Evolutionary conservation across 768 basidiomycete species (phyloP).

Genomic region (Mycena filopes): DNA sequence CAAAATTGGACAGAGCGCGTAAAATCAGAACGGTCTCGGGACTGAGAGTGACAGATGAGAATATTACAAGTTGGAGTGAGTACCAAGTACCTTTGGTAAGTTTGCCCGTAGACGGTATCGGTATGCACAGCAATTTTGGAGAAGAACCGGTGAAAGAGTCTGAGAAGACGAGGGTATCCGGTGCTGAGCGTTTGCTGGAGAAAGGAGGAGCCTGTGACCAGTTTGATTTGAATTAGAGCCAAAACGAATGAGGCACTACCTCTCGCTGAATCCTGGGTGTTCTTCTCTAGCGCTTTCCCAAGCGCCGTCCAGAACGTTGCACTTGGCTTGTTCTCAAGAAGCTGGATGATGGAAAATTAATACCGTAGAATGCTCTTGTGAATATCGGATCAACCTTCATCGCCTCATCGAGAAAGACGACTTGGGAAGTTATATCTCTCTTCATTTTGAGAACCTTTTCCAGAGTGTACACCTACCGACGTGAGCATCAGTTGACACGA

Average conservation of each 20-base stretch:
- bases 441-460: conserved; percentile 94
- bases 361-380: background rate
- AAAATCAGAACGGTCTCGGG: conserved; percentile 93
- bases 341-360: conserved; percentile 49
- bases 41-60: conserved; percentile 50
- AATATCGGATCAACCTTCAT: conserved; percentile 72
- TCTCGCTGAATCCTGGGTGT: conserved; percentile 83
- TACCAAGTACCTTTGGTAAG: conserved; percentile 78
- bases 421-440: conserved; percentile 80
- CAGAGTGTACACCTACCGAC: conserved; percentile 84
- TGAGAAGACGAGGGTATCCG: conserved; percentile 87
- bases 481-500: background rate
- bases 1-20: conserved; percentile 84
- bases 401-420: conserved; percentile 89
- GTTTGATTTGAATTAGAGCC: background rate
- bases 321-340: conserved; percentile 91
- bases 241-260: conserved; percentile 52
- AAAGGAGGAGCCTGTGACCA: conserved; percentile 82
- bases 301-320: conserved; percentile 91
- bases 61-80: conserved; percentile 4
- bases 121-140: conserved; percentile 95
- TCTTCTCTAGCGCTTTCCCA: conserved; percentile 82
- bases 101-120: conserved; percentile 88
- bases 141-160: conserved; percentile 97
- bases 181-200: conserved; percentile 88